Percentiles rank a stretch among this genome's conserved stretches.
phyloP scores from a whole-genome alignment of 2,329 filamentous ascomycete genomes.

The Ophiocordyceps australis region DNA sequence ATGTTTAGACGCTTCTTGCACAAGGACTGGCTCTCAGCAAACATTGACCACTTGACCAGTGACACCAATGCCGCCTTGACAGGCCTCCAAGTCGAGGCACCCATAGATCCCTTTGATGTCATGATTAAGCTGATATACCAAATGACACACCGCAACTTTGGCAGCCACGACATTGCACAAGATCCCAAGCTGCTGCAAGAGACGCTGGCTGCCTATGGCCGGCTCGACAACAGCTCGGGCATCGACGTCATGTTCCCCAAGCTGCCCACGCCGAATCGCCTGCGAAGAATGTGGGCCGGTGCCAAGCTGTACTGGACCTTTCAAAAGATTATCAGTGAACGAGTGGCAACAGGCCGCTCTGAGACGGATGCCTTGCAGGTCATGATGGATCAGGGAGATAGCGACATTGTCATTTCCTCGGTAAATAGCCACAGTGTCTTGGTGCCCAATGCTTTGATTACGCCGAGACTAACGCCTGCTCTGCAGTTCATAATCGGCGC shows the following conservation, averaged over 20 bases:
- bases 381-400: slow-evolving; percentile 31
- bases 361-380: slow-evolving; percentile 32
- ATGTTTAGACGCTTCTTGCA: slow-evolving; percentile 16
- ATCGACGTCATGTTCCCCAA: slow-evolving; percentile 31
- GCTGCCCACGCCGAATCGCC: slow-evolving; percentile 23
- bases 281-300: slow-evolving; percentile 24
- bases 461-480: neutral
- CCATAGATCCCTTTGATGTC: slow-evolving; percentile 31
- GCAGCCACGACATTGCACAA: slow-evolving; percentile 32
- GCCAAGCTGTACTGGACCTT: slow-evolving; percentile 28
- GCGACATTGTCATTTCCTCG: slow-evolving; percentile 20
- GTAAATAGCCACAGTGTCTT: slow-evolving; percentile 8
- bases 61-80: slow-evolving; percentile 13
- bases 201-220: slow-evolving; percentile 24
- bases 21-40: slow-evolving; percentile 16
- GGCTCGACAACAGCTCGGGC: slow-evolving; percentile 24
- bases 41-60: slow-evolving; percentile 20
- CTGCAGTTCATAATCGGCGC: slow-evolving; percentile 29
- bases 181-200: slow-evolving; percentile 19
- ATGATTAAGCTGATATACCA: slow-evolving; percentile 33
- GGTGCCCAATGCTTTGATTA: too few relatives aligned
- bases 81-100: neutral
- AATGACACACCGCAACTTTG: slow-evolving; percentile 38
- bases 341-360: slow-evolving; percentile 19
- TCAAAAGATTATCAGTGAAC: slow-evolving; percentile 24